Conservation (phyloP, 2,329 filamentous ascomycete species). For the Neonectria punicea region DNA sequence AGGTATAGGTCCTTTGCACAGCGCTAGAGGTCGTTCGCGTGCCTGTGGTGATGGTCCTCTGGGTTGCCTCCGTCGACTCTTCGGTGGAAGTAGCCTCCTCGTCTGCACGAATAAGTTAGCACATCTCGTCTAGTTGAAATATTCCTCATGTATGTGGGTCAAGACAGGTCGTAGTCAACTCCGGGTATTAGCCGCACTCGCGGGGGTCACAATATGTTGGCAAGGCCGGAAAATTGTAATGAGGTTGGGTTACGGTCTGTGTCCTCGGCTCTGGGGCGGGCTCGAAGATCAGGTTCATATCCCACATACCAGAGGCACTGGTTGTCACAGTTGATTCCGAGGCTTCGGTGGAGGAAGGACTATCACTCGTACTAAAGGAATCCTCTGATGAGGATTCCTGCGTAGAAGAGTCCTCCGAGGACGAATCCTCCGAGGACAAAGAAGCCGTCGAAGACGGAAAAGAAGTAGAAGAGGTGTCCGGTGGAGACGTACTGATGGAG, state of each 20-base stretch:
- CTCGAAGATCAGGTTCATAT: slow-evolving; percentile 27
- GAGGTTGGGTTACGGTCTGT: slow-evolving; percentile 30
- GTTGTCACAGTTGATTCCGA: slow-evolving; percentile 26
- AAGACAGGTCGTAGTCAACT: slow-evolving; percentile 21
- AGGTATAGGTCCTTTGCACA: slow-evolving; percentile 56
- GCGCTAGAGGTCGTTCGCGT: slow-evolving; percentile 49
- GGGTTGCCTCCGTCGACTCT: slow-evolving; percentile 33
- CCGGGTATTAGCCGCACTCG: slow-evolving; percentile 38
- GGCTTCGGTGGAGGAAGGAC: slow-evolving; percentile 19
- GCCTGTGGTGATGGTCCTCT: slow-evolving; percentile 48
- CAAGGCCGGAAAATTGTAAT: slow-evolving; percentile 27
- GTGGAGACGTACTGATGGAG: slow-evolving; percentile 48
- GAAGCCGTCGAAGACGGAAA: slow-evolving; percentile 32
- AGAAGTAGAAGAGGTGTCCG: slow-evolving; percentile 37
- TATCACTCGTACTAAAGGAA: slow-evolving; percentile 35
- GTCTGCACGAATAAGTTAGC: slow-evolving; percentile 21
- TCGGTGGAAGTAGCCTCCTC: slow-evolving; percentile 34
- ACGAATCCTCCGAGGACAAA: slow-evolving; percentile 26
- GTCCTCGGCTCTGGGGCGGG: slow-evolving; percentile 24
- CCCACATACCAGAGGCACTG: slow-evolving; percentile 47
- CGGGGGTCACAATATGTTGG: slow-evolving; percentile 17
- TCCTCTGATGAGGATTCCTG: slow-evolving; percentile 25
- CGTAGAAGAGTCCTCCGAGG: slow-evolving; percentile 37
- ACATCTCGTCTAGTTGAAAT: background rate
- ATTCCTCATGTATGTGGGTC: background rate